Conservation (phyloP, 1,284 basidiomycete species). For the Cyathus pygmaeus region DNA sequence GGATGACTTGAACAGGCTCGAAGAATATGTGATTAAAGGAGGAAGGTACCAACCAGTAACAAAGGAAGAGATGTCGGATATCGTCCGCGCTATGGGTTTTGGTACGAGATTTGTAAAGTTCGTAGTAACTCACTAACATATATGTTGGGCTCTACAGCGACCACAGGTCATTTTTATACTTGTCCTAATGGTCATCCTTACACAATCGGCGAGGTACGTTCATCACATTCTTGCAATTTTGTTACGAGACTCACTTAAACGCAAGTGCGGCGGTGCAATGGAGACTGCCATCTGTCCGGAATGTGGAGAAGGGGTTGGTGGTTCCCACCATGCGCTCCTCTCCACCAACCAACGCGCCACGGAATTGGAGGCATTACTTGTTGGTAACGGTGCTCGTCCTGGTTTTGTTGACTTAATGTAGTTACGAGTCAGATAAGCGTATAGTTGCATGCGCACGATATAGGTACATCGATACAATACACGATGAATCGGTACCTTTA, state of each 20-base stretch:
- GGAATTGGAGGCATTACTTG: conserved; percentile 50
- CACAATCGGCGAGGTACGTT: conserved; percentile 54
- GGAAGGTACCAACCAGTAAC: conserved; percentile 53
- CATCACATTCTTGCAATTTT: conserved; percentile 1
- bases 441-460: too few species aligned
- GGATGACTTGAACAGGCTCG: conserved; percentile 43
- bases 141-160: too few species aligned
- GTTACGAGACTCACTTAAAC: conserved; percentile 33
- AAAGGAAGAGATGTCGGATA: conserved; percentile 55
- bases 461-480: too few species aligned
- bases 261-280: conserved; percentile 64
- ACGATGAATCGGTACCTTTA: too few species aligned
- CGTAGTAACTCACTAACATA: too few species aligned
- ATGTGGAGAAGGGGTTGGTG: conserved; percentile 63
- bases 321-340: conserved; percentile 52
- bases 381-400: too few species aligned
- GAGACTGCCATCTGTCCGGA: conserved; percentile 58
- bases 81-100: conserved; percentile 58
- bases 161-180: conserved; percentile 60
- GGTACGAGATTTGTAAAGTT: conserved; percentile 45
- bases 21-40: conserved; percentile 34
- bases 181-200: conserved; percentile 66
- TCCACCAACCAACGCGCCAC: conserved; percentile 51
- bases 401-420: too few species aligned
- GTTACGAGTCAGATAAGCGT: too few species aligned